Conservation (phyloP, 805 yeast genomes). For the Saccharomycopsis capsularis region DNA sequence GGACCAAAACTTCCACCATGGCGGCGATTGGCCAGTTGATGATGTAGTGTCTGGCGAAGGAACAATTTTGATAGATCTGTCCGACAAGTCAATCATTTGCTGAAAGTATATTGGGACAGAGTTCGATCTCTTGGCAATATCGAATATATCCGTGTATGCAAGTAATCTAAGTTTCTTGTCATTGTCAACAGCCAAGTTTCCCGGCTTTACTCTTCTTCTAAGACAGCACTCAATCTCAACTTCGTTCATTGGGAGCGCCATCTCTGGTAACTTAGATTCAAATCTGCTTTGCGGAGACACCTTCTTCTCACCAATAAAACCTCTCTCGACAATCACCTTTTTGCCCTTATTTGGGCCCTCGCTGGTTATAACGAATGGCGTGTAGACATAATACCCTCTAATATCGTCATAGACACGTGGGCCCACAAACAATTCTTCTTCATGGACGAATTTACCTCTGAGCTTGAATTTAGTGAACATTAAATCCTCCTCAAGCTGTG, state of each 20-base stretch:
- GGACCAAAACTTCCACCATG: conserved; percentile 12
- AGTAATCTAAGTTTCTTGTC: conserved; percentile 62
- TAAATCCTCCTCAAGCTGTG: conserved; percentile 40
- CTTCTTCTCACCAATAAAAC: conserved; percentile 79
- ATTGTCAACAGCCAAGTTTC: conserved; percentile 60
- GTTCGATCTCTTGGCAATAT: conserved; percentile 64
- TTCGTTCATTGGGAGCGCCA: conserved; percentile 66
- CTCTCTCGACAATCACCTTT: conserved; percentile 78
- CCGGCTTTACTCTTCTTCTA: conserved; percentile 58
- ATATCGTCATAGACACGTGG: conserved; percentile 71
- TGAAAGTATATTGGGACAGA: conserved; percentile 73
- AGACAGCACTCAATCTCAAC: conserved; percentile 70
- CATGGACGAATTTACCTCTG: conserved; percentile 74
- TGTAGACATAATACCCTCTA: conserved; percentile 71
- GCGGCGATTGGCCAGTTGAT: not conserved
- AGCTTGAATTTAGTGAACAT: conserved; percentile 77
- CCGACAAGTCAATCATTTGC: conserved; percentile 58
- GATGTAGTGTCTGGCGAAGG: conserved; percentile 14
- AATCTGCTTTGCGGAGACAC: conserved; percentile 46
- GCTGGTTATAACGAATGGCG: conserved; percentile 49
- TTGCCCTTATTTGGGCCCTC: conserved; percentile 66
- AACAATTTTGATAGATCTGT: conserved; percentile 46
- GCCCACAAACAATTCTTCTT: conserved; percentile 85
- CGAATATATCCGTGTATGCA: conserved; percentile 73
- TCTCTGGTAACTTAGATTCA: conserved; percentile 42